A percentile compares a stretch with the other conserved stretches of the same genome.
These are phyloP conservation scores for Oryza rufipogon DNA, from an alignment of 176 grass and related monocot species.

Conservation along the genomic window DNA sequence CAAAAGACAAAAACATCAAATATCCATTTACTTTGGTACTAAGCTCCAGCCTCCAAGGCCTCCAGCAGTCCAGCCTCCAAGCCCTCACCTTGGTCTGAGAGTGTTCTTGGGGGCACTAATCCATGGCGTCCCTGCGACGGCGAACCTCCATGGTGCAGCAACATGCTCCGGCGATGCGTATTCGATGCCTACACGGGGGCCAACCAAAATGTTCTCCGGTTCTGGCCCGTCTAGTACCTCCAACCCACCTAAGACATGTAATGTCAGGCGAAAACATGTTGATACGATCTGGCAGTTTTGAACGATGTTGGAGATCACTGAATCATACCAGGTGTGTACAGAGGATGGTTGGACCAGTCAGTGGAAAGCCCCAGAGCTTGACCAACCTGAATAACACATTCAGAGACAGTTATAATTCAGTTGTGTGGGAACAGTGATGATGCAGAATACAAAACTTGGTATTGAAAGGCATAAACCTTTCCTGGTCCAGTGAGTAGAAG, in stretches of 20 bases:
- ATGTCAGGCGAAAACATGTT: not conserved
- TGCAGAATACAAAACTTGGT: slow-evolving; percentile 6
- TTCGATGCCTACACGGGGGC: slow-evolving; percentile 78
- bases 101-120: slow-evolving; percentile 86
- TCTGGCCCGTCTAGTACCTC: slow-evolving; percentile 76
- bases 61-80: not conserved
- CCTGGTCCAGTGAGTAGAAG: slow-evolving; percentile 87
- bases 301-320: not conserved
- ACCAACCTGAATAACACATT: slow-evolving; percentile 61
- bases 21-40: not conserved
- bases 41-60: not conserved
- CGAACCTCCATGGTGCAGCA: slow-evolving; percentile 73
- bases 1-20: not conserved
- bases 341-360: slow-evolving; percentile 84
- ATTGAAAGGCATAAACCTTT: slow-evolving; percentile 51
- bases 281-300: not conserved
- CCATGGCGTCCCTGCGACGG: slow-evolving; percentile 72
- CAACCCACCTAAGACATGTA: slow-evolving; percentile 59
- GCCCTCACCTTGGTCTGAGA: slow-evolving; percentile 42
- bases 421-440: not conserved
- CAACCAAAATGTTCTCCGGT: slow-evolving; percentile 71
- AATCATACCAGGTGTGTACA: slow-evolving; percentile 70
- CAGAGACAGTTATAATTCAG: not conserved
- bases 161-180: slow-evolving; percentile 82
- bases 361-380: slow-evolving; percentile 91